These are phyloP conservation scores for Coniosporium tulheliwenetii DNA, from an alignment of 2,329 filamentous ascomycete species.

Conservation along the genomic window DNA sequence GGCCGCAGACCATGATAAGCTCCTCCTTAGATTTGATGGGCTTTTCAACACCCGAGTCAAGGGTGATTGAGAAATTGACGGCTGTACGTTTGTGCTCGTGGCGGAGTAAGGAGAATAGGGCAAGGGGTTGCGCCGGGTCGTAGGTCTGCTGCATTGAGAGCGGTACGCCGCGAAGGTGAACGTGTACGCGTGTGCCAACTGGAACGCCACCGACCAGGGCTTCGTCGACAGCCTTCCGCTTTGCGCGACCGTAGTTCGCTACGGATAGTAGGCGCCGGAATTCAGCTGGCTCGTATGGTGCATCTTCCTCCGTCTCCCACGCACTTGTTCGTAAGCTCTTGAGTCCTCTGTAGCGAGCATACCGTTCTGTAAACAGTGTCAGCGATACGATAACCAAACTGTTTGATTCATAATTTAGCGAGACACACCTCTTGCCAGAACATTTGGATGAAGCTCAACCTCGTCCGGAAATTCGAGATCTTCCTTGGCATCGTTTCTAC, in stretches of 20 bases:
- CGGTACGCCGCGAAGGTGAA: slow-evolving; percentile 53
- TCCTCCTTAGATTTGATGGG: slow-evolving; percentile 87
- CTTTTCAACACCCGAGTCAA: slow-evolving; percentile 58
- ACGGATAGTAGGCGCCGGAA: slow-evolving; percentile 79
- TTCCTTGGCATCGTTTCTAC: slow-evolving; percentile 68
- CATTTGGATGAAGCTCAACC: slow-evolving; percentile 81
- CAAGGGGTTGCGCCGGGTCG: slow-evolving; percentile 43
- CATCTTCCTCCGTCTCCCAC: slow-evolving; percentile 84
- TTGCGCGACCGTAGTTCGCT: slow-evolving; percentile 76
- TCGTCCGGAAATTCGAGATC: slow-evolving; percentile 95
- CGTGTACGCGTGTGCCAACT: slow-evolving; percentile 66
- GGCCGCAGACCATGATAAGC: slow-evolving; percentile 79
- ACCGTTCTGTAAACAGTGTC: slow-evolving; percentile 39
- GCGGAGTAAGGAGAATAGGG: slow-evolving; percentile 72
- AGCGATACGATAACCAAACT: too few species aligned
- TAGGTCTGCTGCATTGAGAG: slow-evolving; percentile 37
- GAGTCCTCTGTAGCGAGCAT: slow-evolving; percentile 75
- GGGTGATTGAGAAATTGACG: slow-evolving; percentile 77
- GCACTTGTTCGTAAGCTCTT: slow-evolving; percentile 78
- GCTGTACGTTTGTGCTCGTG: slow-evolving; percentile 92
- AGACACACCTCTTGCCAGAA: slow-evolving; percentile 44
- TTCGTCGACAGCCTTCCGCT: slow-evolving; percentile 62
- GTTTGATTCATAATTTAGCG: too few species aligned
- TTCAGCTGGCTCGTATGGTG: slow-evolving; percentile 72
- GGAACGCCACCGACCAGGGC: slow-evolving; percentile 76